Conservation (phyloP, 352 stramenopile species). For the Phytophthora pinifolia region DNA sequence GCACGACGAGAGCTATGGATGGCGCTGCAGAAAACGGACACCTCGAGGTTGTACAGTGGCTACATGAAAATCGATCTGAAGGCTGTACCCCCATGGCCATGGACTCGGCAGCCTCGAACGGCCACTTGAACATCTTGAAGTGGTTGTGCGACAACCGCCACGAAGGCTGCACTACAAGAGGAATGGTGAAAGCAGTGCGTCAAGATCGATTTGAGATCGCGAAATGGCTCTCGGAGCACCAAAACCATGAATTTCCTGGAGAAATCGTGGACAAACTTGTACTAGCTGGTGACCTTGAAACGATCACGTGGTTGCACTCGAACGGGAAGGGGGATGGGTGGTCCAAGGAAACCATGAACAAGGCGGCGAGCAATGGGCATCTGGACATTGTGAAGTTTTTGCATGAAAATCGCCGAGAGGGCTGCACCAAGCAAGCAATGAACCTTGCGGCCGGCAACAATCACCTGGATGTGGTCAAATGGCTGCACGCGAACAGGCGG, state of each 20-base stretch:
- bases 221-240: not conserved
- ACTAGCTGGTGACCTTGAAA: not conserved
- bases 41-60: not conserved
- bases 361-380: slow-evolving; percentile 3
- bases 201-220: not conserved
- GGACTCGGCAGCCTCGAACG: not conserved
- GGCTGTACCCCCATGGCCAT: not conserved
- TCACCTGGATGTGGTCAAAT: slow-evolving; percentile 8
- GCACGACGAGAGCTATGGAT: not conserved
- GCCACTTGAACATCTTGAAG: slow-evolving; percentile 1
- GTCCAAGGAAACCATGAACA: slow-evolving; percentile 5
- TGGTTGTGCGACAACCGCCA: slow-evolving; percentile 1
- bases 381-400: slow-evolving; percentile 11
- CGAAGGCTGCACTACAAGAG: not conserved
- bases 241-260: not conserved
- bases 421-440: slow-evolving; percentile 12
- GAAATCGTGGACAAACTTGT: not conserved
- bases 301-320: slow-evolving; percentile 2
- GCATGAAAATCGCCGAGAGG: slow-evolving; percentile 13
- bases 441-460: slow-evolving; percentile 9
- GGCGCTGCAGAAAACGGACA: slow-evolving; percentile 6
- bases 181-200: not conserved
- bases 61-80: slow-evolving; percentile 1
- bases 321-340: not conserved
- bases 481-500: slow-evolving; percentile 4